Evolutionary conservation across 768 basidiomycete genomes (phyloP), one percentile per base, ranked within the genome.

Genomic region (Hericium coralloides): DNA sequence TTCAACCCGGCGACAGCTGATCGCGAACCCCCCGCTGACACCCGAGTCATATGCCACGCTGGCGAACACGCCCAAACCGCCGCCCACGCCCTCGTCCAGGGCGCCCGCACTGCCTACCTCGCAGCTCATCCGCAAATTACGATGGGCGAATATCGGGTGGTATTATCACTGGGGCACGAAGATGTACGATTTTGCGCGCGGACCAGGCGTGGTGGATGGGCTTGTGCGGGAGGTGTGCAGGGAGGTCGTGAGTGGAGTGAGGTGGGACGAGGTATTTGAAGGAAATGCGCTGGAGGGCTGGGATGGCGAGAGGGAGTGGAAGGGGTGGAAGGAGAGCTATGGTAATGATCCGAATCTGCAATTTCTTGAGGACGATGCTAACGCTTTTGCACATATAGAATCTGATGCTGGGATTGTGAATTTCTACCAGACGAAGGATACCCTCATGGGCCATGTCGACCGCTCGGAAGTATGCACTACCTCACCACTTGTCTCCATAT

Each of bases 101-200:
- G 73, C 80, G 3, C 74, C 70, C 12, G 76, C 85, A 1, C 67
- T 73, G 8, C 67, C 69, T 2, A 72, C 81, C 2, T 80, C 80
- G 0, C 71, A 78, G 25, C 78, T 98, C 14, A 63, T 95, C 15
- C 76, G 74, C 5, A 94, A 90, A 67, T 68, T 99, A 50, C 80
- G 95, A 50, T 99, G 95, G 95, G 88, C 92, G 1, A 98, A 95
- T 64, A 87, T 99, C 51, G 95, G 95, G 10, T 90, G 89, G 84
- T 90, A 81, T 53, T 99, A 99, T 70, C 92, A 98, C 73, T 98
- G 95, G 95, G 89, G 91, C 2, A 89, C 84, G 26, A 99, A 98
- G 65, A 85, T 89, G 58, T 99, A 99, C 66, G 92, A 97, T 65
- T 94, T 97, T 62, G 79, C 82, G 1, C 83, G 78, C 53, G 81